Evolutionary conservation across 2,329 filamentous ascomycete species (phyloP).

Genomic region (Aspergillus pseudoviridinutans): DNA sequence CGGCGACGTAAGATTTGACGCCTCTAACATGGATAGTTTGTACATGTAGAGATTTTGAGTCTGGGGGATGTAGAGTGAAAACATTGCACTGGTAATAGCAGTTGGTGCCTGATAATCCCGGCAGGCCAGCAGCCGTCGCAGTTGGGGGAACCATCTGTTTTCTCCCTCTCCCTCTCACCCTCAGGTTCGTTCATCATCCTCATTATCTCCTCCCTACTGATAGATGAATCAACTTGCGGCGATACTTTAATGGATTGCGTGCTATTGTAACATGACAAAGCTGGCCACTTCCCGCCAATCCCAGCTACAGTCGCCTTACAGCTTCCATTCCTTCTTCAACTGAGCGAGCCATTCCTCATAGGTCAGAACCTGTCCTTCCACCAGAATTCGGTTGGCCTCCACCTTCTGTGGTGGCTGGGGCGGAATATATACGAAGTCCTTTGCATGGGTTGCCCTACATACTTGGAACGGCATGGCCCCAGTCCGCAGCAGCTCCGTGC

Average conservation of each 20-base stretch:
- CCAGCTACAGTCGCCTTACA: background rate
- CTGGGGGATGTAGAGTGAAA: no score
- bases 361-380: conserved; percentile 1
- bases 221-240: background rate
- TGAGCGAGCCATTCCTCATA: conserved; percentile 1
- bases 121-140: no score
- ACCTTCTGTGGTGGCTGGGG: background rate
- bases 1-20: no score
- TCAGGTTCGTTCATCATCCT: background rate
- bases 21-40: no score
- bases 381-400: background rate
- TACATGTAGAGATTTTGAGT: no score
- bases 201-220: background rate
- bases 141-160: no score
- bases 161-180: no score
- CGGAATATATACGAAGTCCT: conserved; percentile 6
- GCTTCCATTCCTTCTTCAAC: conserved; percentile 2
- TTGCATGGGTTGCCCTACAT: conserved; percentile 4
- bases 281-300: background rate
- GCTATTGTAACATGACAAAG: background rate
- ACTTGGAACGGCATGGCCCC: background rate
- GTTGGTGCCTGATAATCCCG: no score
- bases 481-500: background rate
- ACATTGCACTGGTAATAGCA: no score
- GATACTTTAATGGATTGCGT: background rate